phyloP scores from a whole-genome alignment of 371 early-diverging fungal species.

The Sporodiniella umbellata region DNA sequence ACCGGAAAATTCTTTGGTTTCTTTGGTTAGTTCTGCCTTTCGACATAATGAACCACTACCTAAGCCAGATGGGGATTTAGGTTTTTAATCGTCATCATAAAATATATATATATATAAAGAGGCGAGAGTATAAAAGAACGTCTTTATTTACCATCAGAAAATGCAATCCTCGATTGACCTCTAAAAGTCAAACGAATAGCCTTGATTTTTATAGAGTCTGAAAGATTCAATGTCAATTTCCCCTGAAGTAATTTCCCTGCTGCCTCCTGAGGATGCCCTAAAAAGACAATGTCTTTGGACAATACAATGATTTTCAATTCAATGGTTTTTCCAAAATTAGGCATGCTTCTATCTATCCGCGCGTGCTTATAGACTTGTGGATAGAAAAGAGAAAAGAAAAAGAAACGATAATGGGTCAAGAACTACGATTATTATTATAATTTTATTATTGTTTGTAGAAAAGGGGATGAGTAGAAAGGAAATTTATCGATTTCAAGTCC shows the following conservation, averaged over 20 bases:
- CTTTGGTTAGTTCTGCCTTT: not conserved
- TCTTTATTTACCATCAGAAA: constrained; percentile 24
- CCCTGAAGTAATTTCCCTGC: constrained; percentile 24
- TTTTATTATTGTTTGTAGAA: too few species aligned
- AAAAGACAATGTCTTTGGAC: constrained; percentile 16
- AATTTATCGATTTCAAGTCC: too few species aligned
- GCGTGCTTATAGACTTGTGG: too few species aligned
- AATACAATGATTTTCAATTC: constrained; percentile 22
- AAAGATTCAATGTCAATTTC: constrained; percentile 7
- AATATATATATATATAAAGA: too few species aligned
- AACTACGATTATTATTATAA: too few species aligned
- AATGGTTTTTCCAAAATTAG: constrained; percentile 15
- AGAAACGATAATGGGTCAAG: too few species aligned
- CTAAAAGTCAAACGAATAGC: constrained; percentile 17
- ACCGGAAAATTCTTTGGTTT: constrained; percentile 10
- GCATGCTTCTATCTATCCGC: constrained; percentile 12
- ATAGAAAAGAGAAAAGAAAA: too few species aligned
- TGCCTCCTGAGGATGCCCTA: constrained; percentile 21
- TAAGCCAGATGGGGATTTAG: too few species aligned
- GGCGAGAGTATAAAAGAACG: not conserved
- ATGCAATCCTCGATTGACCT: constrained; percentile 26
- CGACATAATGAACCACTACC: constrained; percentile 24
- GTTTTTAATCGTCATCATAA: too few species aligned
- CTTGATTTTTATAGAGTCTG: constrained; percentile 23
- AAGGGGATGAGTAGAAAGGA: too few species aligned